These are phyloP conservation scores for Triticum monococcum DNA, from an alignment of 176 grass and related monocot species.

Conservation along the genomic window DNA sequence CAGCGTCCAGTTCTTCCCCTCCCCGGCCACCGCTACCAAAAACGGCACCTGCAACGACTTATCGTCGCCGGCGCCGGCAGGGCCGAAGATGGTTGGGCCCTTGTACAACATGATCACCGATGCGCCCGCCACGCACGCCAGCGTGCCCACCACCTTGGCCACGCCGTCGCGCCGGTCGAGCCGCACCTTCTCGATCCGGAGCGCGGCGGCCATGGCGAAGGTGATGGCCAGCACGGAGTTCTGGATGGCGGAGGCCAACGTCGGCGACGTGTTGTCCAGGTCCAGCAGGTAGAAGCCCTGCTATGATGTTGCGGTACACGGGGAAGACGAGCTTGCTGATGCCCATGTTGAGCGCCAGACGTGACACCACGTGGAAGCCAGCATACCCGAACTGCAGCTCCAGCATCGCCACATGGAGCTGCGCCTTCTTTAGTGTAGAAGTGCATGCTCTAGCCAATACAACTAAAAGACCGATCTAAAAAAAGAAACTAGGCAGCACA, in stretches of 20 bases:
- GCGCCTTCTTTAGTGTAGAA: constrained; percentile 45
- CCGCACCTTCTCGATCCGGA: constrained; percentile 88
- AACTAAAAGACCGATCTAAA: no score
- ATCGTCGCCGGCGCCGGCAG: background rate
- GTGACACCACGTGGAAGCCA: constrained; percentile 91
- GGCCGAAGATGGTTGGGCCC: constrained; percentile 71
- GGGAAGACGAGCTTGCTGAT: constrained; percentile 99
- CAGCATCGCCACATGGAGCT: constrained; percentile 96
- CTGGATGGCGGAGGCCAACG: constrained; percentile 93
- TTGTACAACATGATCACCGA: constrained; percentile 95
- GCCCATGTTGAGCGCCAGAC: constrained; percentile 91
- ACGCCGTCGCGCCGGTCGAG: constrained; percentile 79
- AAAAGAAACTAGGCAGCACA: no score
- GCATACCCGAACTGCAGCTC: constrained; percentile 94
- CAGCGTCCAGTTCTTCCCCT: constrained; percentile 86
- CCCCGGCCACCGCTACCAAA: constrained; percentile 13
- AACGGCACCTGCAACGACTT: background rate
- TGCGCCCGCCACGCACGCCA: constrained; percentile 79
- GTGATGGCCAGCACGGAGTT: constrained; percentile 97
- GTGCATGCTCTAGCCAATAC: no score
- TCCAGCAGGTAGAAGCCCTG: constrained; percentile 95
- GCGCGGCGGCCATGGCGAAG: constrained; percentile 85
- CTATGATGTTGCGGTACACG: constrained; percentile 99
- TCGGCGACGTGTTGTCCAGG: constrained; percentile 86
- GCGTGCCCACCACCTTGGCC: constrained; percentile 70